Percentiles rank a stretch among this genome's conserved stretches.
These are phyloP conservation scores for Leishmania lainsoni DNA, from an alignment of 208 protist species.

Conservation along the genomic window DNA sequence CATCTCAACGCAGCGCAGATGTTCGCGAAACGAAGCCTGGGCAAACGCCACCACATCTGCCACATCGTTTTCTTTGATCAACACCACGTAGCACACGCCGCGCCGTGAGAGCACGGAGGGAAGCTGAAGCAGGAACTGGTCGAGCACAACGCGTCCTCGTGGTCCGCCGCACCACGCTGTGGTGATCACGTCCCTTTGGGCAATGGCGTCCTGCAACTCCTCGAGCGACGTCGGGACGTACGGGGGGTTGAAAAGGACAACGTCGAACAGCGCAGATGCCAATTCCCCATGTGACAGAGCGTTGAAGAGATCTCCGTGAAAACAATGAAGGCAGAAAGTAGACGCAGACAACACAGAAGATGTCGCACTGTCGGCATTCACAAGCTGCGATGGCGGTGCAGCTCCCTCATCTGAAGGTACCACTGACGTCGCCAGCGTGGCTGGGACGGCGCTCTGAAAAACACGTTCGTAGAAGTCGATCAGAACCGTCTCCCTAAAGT, in stretches of 20 bases:
- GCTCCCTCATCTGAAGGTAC: neutral
- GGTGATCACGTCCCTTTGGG: constrained; percentile 60
- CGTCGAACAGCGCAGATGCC: constrained; percentile 44
- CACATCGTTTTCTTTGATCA: constrained; percentile 84
- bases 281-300: neutral
- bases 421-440: constrained; percentile 14
- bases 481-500: constrained; percentile 23
- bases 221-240: constrained; percentile 87
- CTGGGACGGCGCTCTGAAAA: neutral
- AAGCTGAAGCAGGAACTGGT: constrained; percentile 73
- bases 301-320: constrained; percentile 33
- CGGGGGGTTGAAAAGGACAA: constrained; percentile 88
- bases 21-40: constrained; percentile 41
- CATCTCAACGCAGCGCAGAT: constrained; percentile 18
- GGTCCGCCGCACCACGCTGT: constrained; percentile 89
- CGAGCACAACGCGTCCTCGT: constrained; percentile 78
- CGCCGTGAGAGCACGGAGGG: constrained; percentile 43
- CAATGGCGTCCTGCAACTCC: constrained; percentile 66
- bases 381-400: neutral
- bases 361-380: neutral
- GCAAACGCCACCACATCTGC: constrained; percentile 51
- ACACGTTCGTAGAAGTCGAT: neutral
- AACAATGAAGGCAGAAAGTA: constrained; percentile 22
- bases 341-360: constrained; percentile 6
- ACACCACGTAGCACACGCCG: constrained; percentile 74